phyloP scores from a whole-genome alignment of 2,329 filamentous ascomycete species.

The Fusarium sp. region DNA sequence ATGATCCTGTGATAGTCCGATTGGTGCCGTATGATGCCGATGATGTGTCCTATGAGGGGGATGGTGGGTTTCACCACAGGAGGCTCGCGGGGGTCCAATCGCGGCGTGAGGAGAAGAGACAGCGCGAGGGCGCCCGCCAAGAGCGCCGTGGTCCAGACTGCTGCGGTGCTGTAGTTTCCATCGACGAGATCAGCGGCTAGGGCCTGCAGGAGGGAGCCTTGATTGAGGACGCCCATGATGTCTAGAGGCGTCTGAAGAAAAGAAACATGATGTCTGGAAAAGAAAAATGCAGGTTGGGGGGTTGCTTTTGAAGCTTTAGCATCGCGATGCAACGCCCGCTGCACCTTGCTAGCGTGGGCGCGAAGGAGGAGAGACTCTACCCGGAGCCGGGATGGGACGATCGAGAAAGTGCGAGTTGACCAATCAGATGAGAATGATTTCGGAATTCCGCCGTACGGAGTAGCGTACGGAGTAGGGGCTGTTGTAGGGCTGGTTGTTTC shows the following conservation, averaged over 20 bases:
- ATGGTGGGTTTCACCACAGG: conserved; percentile 52
- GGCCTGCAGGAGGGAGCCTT: not conserved
- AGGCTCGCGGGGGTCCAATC: conserved; percentile 52
- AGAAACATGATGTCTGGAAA: not conserved
- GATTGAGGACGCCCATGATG: not conserved
- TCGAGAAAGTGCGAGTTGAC: not conserved
- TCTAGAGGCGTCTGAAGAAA: not conserved
- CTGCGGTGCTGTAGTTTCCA: conserved; percentile 44
- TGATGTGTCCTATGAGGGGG: conserved; percentile 58
- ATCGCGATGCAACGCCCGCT: not conserved
- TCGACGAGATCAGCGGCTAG: conserved; percentile 8
- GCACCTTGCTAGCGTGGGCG: not conserved
- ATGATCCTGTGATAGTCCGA: conserved; percentile 51
- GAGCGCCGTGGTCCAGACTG: conserved; percentile 46
- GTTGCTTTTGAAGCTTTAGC: not conserved
- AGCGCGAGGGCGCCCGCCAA: conserved; percentile 17
- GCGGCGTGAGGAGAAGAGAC: conserved; percentile 30
- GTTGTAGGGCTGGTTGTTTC: not conserved
- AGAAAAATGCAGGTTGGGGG: not conserved
- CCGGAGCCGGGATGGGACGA: not conserved
- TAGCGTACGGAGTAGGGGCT: not conserved
- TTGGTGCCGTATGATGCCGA: conserved; percentile 53
- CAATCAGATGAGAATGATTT: not conserved
- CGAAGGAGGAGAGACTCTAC: not conserved
- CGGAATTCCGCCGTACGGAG: not conserved